These are phyloP conservation scores for Sarcodon aspratus DNA, from an alignment of 768 basidiomycete species.

Conservation along the genomic window DNA sequence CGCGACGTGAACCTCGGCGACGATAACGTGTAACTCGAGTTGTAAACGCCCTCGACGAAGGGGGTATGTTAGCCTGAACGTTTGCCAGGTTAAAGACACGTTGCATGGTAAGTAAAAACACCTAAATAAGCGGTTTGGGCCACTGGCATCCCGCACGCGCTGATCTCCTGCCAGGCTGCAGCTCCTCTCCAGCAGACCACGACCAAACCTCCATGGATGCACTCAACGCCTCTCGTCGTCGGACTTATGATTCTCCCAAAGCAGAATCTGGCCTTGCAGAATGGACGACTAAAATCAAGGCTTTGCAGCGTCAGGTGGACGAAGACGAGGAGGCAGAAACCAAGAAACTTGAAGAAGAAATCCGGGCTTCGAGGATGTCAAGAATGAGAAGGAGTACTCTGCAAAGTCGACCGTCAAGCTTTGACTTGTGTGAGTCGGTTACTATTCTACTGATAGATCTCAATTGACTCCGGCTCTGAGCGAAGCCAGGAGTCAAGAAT, in stretches of 20 bases:
- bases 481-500: conserved; percentile 8
- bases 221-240: conserved; percentile 8
- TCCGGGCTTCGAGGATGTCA: conserved; percentile 37
- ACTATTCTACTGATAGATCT: neutral
- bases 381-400: conserved; percentile 28
- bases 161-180: neutral
- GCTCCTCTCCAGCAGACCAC: neutral
- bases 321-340: conserved; percentile 74
- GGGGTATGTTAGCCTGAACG: too few species aligned
- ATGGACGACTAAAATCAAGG: conserved; percentile 75
- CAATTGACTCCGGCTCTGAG: neutral
- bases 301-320: conserved; percentile 70
- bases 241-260: conserved; percentile 12
- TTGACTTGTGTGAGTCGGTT: conserved; percentile 35
- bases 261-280: conserved; percentile 66
- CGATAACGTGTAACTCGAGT: too few species aligned
- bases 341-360: conserved; percentile 47
- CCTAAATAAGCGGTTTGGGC: too few species aligned
- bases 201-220: neutral
- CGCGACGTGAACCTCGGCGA: too few species aligned
- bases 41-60: too few species aligned
- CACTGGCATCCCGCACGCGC: too few species aligned
- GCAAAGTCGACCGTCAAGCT: conserved; percentile 28
- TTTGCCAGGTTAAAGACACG: too few species aligned
- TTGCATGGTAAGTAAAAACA: too few species aligned